Evolutionary conservation across 805 yeast genomes (phyloP).

Genomic region (Pichia manshurica): DNA sequence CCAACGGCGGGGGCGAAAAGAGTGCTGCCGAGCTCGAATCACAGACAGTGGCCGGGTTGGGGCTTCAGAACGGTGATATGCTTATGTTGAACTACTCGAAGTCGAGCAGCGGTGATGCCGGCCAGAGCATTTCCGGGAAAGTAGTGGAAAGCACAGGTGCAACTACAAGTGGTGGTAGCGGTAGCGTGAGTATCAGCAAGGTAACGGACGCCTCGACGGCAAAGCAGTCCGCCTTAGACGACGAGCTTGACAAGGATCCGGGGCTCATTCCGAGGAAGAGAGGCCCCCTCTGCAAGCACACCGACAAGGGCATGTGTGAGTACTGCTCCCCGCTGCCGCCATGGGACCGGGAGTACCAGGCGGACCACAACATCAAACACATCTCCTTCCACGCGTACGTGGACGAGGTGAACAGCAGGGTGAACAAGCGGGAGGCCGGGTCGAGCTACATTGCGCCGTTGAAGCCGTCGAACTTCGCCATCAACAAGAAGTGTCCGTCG

Average conservation of each 20-base stretch:
- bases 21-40: not conserved
- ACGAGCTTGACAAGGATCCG: slow-evolving; percentile 50
- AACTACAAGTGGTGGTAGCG: too few species aligned
- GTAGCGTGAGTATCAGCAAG: not conserved
- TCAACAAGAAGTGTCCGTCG: slow-evolving; percentile 57
- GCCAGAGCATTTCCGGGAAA: slow-evolving; percentile 14
- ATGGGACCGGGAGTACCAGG: slow-evolving; percentile 76
- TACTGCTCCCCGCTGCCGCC: slow-evolving; percentile 95
- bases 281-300: slow-evolving; percentile 72
- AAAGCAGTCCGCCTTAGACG: slow-evolving; percentile 62
- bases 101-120: not conserved
- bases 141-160: slow-evolving; percentile 1
- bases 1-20: not conserved
- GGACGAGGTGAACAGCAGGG: slow-evolving; percentile 60
- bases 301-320: slow-evolving; percentile 96
- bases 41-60: slow-evolving; percentile 35
- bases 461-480: slow-evolving; percentile 61
- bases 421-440: slow-evolving; percentile 52
- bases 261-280: slow-evolving; percentile 68
- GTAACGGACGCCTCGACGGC: not conserved
- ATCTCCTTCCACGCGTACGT: slow-evolving; percentile 79
- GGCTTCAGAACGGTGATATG: slow-evolving; percentile 57
- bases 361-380: slow-evolving; percentile 77
- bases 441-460: slow-evolving; percentile 76
- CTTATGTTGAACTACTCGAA: slow-evolving; percentile 38